These are phyloP conservation scores for Trichosporon sp. DNA, from an alignment of 1,284 basidiomycete genomes.

Conservation along the genomic window DNA sequence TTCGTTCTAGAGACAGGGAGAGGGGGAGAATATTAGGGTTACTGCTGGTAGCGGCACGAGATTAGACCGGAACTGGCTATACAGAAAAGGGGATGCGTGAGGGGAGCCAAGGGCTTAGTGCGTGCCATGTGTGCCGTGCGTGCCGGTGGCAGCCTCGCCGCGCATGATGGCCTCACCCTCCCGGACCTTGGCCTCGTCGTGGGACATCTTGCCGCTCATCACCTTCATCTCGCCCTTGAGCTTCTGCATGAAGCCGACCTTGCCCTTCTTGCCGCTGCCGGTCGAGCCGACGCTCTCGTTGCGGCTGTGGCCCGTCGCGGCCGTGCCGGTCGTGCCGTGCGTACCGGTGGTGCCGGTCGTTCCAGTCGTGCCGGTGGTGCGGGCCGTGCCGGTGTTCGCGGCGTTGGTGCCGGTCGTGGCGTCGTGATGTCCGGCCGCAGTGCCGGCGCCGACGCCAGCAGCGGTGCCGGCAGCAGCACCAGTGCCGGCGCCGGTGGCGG, in stretches of 20 bases:
- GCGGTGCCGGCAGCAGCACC: slow-evolving; percentile 27
- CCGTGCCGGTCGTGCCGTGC: background rate
- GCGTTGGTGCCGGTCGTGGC: slow-evolving; percentile 31
- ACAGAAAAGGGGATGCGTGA: no score
- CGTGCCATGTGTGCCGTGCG: background rate
- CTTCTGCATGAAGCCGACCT: slow-evolving; percentile 39
- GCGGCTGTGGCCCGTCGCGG: slow-evolving; percentile 3
- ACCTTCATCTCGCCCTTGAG: slow-evolving; percentile 43
- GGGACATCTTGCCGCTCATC: slow-evolving; percentile 28
- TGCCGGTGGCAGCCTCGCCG: slow-evolving; percentile 9
- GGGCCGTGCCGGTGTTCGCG: slow-evolving; percentile 21
- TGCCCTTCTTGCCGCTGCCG: slow-evolving; percentile 22
- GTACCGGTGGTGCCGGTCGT: slow-evolving; percentile 1
- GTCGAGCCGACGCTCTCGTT: slow-evolving; percentile 4
- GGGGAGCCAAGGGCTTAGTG: background rate
- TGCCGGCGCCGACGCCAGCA: slow-evolving; percentile 6
- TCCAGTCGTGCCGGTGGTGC: slow-evolving; percentile 21
- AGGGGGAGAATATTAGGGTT: background rate
- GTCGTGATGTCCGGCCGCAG: slow-evolving; percentile 25
- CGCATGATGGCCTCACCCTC: slow-evolving; percentile 15
- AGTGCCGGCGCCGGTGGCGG: slow-evolving; percentile 18
- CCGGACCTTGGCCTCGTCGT: slow-evolving; percentile 23
- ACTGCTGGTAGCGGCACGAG: no score
- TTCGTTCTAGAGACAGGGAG: background rate
- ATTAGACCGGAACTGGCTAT: no score